phyloP scores from a whole-genome alignment of 2,329 filamentous ascomycete species.

The Paecilomyces sp. region DNA sequence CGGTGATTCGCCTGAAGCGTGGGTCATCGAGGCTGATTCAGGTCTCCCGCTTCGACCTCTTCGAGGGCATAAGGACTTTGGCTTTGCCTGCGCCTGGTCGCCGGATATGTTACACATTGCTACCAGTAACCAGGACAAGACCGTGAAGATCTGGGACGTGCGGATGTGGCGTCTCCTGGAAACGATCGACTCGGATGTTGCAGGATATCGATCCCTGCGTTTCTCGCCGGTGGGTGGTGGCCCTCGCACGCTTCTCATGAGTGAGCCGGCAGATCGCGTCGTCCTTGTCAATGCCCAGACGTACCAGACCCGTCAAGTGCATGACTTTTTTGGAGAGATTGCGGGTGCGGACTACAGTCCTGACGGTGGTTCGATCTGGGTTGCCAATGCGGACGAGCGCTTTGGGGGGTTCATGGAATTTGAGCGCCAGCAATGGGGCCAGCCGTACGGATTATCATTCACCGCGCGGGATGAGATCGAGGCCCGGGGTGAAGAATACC shows the following conservation, averaged over 20 bases:
- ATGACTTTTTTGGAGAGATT: conserved; percentile 42
- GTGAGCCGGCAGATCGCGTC: conserved; percentile 39
- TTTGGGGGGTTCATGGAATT: conserved; percentile 41
- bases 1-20: conserved; percentile 36
- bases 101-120: conserved; percentile 41
- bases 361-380: conserved; percentile 35
- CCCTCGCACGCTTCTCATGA: conserved; percentile 34
- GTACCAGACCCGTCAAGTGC: conserved; percentile 33
- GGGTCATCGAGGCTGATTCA: conserved; percentile 37
- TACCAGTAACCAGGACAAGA: conserved; percentile 40
- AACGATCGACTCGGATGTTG: conserved; percentile 37
- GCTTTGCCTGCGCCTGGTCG: conserved; percentile 41
- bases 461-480: conserved; percentile 8
- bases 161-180: conserved; percentile 34
- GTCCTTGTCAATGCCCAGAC: conserved; percentile 37
- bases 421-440: conserved; percentile 32
- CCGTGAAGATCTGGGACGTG: conserved; percentile 40
- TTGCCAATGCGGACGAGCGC: conserved; percentile 35
- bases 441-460: conserved; percentile 20
- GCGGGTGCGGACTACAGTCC: conserved; percentile 36
- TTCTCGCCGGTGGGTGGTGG: conserved; percentile 39
- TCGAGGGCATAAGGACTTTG: conserved; percentile 35
- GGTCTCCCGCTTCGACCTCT: conserved; percentile 32
- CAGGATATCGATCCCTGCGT: conserved; percentile 36
- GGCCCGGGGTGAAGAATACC: conserved; percentile 10